Evolutionary conservation across 306 rosid species (phyloP).

Genomic region (Chamaecrista fasciculata): DNA sequence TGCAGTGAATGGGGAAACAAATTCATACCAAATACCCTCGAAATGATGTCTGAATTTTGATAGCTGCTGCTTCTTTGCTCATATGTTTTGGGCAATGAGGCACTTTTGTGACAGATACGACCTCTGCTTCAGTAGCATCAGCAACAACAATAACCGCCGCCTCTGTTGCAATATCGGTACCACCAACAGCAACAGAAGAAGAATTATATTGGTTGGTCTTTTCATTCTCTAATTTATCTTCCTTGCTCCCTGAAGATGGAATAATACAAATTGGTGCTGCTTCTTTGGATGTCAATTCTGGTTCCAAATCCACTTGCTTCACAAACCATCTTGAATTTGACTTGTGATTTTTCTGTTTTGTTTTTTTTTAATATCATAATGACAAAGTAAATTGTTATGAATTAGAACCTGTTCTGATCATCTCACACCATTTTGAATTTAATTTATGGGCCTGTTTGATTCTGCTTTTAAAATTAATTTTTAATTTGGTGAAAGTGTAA

Average conservation of each 20-base stretch:
- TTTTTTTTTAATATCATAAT: neutral
- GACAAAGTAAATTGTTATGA: neutral
- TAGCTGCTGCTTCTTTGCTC: conserved; percentile 55
- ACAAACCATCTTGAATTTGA: conserved; percentile 75
- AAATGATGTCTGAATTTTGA: conserved; percentile 58
- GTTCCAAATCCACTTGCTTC: conserved; percentile 33
- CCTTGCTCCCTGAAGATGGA: conserved; percentile 39
- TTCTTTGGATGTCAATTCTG: conserved; percentile 11
- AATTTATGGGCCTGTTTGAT: too few species aligned
- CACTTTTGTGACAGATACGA: conserved; percentile 59
- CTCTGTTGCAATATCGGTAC: too few species aligned
- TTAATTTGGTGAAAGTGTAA: too few species aligned
- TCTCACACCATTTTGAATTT: too few species aligned
- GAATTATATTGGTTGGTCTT: conserved; percentile 62
- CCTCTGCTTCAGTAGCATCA: conserved; percentile 71
- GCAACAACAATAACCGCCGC: conserved; percentile 70
- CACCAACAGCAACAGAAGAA: conserved; percentile 65
- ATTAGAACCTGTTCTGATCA: conserved; percentile 18
- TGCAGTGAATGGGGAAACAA: neutral
- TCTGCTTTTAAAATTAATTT: too few species aligned
- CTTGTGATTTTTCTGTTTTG: conserved; percentile 48
- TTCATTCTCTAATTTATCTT: conserved; percentile 58
- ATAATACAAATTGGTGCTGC: too few species aligned
- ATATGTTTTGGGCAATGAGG: conserved; percentile 39
- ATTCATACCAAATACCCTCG: conserved; percentile 67